Percentiles rank a stretch among this genome's conserved stretches.
phyloP scores from a whole-genome alignment of 495 filamentous ascomycete species.

The Podospora didyma region DNA sequence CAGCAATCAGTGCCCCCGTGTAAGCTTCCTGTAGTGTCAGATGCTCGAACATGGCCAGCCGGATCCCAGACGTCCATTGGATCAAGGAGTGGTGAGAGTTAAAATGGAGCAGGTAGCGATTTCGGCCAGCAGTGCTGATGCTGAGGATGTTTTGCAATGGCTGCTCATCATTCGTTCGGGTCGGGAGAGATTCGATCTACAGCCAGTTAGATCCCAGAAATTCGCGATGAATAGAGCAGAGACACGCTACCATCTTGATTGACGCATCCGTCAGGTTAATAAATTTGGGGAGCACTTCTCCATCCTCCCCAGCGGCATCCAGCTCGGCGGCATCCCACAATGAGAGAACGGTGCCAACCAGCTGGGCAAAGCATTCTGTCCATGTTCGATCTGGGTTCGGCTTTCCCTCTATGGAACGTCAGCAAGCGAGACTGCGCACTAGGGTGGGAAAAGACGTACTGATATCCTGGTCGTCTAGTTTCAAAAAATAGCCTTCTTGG shows the following conservation, averaged over 20 bases:
- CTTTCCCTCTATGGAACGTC: constrained; percentile 65
- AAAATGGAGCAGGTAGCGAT: constrained; percentile 93
- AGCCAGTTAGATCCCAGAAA: neutral
- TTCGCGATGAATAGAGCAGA: too few species aligned
- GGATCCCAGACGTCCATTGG: constrained; percentile 94
- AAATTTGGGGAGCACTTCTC: constrained; percentile 88
- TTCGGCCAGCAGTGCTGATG: constrained; percentile 90
- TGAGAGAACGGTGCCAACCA: constrained; percentile 91
- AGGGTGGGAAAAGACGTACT: constrained; percentile 50
- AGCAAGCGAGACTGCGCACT: constrained; percentile 1
- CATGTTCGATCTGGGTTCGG: constrained; percentile 82
- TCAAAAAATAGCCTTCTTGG: constrained; percentile 95
- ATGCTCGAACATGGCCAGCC: constrained; percentile 93
- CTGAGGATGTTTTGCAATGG: constrained; percentile 91
- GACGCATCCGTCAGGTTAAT: constrained; percentile 97
- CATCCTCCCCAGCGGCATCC: constrained; percentile 77
- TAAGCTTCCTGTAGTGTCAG: constrained; percentile 92
- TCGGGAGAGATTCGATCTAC: constrained; percentile 88
- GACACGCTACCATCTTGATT: constrained; percentile 77
- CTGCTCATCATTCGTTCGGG: constrained; percentile 66
- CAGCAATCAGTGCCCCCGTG: constrained; percentile 90
- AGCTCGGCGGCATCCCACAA: constrained; percentile 94
- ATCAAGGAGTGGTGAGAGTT: constrained; percentile 88
- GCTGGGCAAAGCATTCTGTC: constrained; percentile 95
- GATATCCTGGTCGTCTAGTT: constrained; percentile 87